Evolutionary conservation across 106 monocot genomes (phyloP).

Genomic region (Dioscorea zingiberensis): DNA sequence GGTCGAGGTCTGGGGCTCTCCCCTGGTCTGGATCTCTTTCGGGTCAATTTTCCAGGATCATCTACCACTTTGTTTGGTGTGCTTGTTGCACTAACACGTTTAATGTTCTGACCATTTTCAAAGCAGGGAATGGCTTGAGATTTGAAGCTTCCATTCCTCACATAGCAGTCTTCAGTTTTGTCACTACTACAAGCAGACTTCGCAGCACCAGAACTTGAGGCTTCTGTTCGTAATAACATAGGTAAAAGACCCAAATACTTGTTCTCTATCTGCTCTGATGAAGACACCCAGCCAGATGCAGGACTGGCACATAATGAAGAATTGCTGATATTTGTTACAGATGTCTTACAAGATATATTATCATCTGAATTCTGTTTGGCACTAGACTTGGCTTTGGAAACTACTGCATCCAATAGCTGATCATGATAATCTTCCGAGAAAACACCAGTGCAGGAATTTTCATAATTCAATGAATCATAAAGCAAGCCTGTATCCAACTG

Average conservation of each 20-base stretch:
- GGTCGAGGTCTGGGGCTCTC: slow-evolving; percentile 78
- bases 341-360: slow-evolving; percentile 34
- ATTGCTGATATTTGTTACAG: slow-evolving; percentile 25
- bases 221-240: slow-evolving; percentile 20
- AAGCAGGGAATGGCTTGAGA: slow-evolving; percentile 67
- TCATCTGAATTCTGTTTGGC: slow-evolving; percentile 46
- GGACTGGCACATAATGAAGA: slow-evolving; percentile 10
- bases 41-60: slow-evolving; percentile 46
- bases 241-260: slow-evolving; percentile 11
- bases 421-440: slow-evolving; percentile 43
- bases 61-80: slow-evolving; percentile 39
- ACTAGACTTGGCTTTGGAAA: slow-evolving; percentile 48
- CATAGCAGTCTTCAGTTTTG: slow-evolving; percentile 27
- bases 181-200: slow-evolving; percentile 29
- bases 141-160: slow-evolving; percentile 31
- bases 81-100: slow-evolving; percentile 27
- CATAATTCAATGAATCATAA: slow-evolving; percentile 23
- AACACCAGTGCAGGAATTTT: slow-evolving; percentile 26
- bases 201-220: slow-evolving; percentile 14
- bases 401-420: slow-evolving; percentile 83
- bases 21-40: slow-evolving; percentile 69
- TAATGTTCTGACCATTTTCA: slow-evolving; percentile 43
- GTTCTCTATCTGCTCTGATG: slow-evolving; percentile 16
- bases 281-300: slow-evolving; percentile 2
- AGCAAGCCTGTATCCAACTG: slow-evolving; percentile 19